Evolutionary conservation across 768 basidiomycete species (phyloP).

Genomic region (Leucosporidium creatinivorum): DNA sequence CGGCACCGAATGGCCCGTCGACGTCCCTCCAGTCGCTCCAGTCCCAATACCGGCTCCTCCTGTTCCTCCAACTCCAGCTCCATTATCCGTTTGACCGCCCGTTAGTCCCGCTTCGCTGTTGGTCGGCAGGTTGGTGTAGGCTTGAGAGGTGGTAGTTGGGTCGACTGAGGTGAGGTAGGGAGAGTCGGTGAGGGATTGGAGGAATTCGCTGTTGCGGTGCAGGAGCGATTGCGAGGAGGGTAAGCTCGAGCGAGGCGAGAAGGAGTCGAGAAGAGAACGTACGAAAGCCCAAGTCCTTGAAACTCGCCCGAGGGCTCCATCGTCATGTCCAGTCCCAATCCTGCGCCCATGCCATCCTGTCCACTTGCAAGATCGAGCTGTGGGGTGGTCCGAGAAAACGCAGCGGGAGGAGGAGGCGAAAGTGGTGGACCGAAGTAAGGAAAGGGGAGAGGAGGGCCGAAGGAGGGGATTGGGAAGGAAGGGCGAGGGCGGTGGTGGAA

Average conservation of each 20-base stretch:
- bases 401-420: no score
- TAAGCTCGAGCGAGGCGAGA: neutral
- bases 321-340: slow-evolving; percentile 23
- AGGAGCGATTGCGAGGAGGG: slow-evolving; percentile 9
- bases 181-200: slow-evolving; percentile 72
- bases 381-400: no score
- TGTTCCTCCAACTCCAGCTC: neutral
- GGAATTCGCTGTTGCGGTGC: slow-evolving; percentile 61
- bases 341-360: slow-evolving; percentile 19
- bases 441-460: no score
- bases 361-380: slow-evolving; percentile 23
- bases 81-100: no score
- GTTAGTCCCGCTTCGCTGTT: slow-evolving; percentile 16
- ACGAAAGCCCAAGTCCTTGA: slow-evolving; percentile 34
- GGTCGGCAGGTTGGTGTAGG: slow-evolving; percentile 9
- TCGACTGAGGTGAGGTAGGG: slow-evolving; percentile 41
- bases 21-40: neutral
- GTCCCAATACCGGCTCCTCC: neutral
- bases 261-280: neutral
- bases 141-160: slow-evolving; percentile 47
- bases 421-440: no score
- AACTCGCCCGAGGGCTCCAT: slow-evolving; percentile 29
- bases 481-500: slow-evolving; percentile 47
- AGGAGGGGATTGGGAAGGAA: no score
- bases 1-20: slow-evolving; percentile 20